A percentile compares a stretch with the other conserved stretches of the same genome.
phyloP scores from a whole-genome alignment of 169 alveolate species.

The Sarcocystis neurona region DNA sequence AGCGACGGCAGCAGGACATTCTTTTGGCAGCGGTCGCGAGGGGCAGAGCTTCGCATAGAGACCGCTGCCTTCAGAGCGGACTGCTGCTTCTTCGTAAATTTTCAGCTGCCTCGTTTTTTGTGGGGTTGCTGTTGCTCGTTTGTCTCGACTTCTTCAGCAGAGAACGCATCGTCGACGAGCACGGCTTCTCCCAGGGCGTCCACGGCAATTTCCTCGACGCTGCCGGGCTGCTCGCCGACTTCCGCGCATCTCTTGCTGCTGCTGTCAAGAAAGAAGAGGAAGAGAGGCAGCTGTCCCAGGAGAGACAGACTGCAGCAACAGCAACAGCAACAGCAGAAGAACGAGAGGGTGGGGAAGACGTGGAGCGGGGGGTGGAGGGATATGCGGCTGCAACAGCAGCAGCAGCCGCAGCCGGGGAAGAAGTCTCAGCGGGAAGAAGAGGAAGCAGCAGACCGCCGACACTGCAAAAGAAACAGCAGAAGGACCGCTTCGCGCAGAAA shows the following conservation, averaged over 20 bases:
- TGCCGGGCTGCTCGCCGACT: not conserved
- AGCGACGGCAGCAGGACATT: no score
- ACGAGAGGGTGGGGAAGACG: not conserved
- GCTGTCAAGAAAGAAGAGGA: not conserved
- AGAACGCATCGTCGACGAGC: not conserved
- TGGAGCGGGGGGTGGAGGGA: not conserved
- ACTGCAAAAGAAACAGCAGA: not conserved
- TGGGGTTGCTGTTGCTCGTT: not conserved
- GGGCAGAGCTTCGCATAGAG: no score
- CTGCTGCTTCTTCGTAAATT: not conserved
- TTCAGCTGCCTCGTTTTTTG: not conserved
- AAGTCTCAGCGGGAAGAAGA: not conserved
- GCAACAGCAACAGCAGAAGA: not conserved
- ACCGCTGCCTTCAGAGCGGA: no score
- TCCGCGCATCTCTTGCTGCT: not conserved
- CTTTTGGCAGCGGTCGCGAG: no score
- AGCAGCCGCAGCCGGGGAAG: not conserved
- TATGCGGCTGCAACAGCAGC: not conserved
- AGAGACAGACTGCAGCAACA: no score
- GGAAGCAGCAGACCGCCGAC: not conserved
- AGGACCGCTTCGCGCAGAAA: not conserved
- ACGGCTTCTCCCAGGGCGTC: constrained; percentile 33
- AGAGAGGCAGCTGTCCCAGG: no score
- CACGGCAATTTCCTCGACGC: not conserved
- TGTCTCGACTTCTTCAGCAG: not conserved